Percentiles rank a stretch among this genome's conserved stretches.
Evolutionary conservation across 257 asterid genomes (phyloP).

Genomic region (Gynochthodes officinalis): DNA sequence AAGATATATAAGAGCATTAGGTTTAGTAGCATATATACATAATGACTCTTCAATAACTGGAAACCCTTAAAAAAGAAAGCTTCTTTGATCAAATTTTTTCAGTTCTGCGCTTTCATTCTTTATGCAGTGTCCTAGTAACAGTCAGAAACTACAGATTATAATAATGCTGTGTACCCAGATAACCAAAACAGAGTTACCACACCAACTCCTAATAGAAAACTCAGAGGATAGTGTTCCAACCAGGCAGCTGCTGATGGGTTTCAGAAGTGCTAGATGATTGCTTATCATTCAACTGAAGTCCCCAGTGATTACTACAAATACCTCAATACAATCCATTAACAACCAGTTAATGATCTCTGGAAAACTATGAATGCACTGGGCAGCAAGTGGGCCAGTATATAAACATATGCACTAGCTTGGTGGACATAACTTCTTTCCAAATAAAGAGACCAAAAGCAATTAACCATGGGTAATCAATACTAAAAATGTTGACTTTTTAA

Average conservation of each 20-base stretch:
- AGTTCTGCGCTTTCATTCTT: not conserved
- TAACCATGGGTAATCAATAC: not conserved
- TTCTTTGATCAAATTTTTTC: not conserved
- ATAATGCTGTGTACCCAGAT: not conserved
- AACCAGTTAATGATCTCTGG: not conserved
- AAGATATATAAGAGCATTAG: not conserved
- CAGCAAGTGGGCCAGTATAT: not conserved
- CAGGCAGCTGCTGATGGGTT: not conserved
- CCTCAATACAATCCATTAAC: not conserved
- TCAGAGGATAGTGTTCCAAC: not conserved
- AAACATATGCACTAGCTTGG: not conserved
- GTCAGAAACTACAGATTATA: not conserved
- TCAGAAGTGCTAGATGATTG: not conserved
- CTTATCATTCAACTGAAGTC: not conserved
- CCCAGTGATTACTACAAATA: not conserved
- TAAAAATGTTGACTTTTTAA: not conserved
- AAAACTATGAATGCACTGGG: not conserved
- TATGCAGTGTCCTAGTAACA: not conserved
- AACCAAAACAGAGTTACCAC: not conserved
- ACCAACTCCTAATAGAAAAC: not conserved
- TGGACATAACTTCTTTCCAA: not conserved
- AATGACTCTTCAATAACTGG: not conserved
- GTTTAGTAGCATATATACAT: not conserved
- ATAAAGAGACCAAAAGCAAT: not conserved
- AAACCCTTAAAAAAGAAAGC: not conserved